Evolutionary conservation across 306 rosid genomes (phyloP).

Genomic region (Urtica urens): DNA sequence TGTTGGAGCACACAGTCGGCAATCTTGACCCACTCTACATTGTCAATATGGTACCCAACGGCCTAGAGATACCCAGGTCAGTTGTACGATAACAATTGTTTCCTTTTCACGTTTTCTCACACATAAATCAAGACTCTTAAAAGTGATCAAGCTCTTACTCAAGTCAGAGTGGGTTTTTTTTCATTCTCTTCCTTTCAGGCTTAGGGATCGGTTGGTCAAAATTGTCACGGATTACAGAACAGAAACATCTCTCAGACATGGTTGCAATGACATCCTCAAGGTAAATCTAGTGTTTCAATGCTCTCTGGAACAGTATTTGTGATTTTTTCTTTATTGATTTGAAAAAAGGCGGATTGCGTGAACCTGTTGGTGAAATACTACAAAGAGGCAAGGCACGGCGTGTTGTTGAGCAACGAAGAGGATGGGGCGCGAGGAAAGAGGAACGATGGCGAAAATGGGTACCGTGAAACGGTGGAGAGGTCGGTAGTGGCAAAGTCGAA

Average conservation of each 20-base stretch:
- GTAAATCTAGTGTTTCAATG: slow-evolving; percentile 27
- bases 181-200: slow-evolving; percentile 42
- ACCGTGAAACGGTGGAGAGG: slow-evolving; percentile 44
- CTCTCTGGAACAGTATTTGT: too few relatives aligned
- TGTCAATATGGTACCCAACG: slow-evolving; percentile 91
- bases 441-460: slow-evolving; percentile 29
- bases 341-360: slow-evolving; percentile 73
- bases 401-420: slow-evolving; percentile 63
- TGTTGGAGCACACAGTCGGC: slow-evolving; percentile 97
- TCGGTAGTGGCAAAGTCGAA: slow-evolving; percentile 55
- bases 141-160: too few relatives aligned
- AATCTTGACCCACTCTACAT: slow-evolving; percentile 63
- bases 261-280: slow-evolving; percentile 94
- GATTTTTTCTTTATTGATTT: too few relatives aligned
- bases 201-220: slow-evolving; percentile 89
- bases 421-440: slow-evolving; percentile 52
- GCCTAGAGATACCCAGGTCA: slow-evolving; percentile 89
- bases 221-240: slow-evolving; percentile 88
- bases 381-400: slow-evolving; percentile 86
- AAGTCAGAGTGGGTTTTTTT: too few relatives aligned
- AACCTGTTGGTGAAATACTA: slow-evolving; percentile 74
- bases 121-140: not conserved
- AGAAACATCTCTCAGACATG: slow-evolving; percentile 91
- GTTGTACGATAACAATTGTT: slow-evolving; percentile 15
- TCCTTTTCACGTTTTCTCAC: not conserved